Evolutionary conservation across 495 filamentous ascomycete genomes (phyloP), one percentile per base, ranked within the genome.

Genomic region (Astrothelium subdiscretum): DNA sequence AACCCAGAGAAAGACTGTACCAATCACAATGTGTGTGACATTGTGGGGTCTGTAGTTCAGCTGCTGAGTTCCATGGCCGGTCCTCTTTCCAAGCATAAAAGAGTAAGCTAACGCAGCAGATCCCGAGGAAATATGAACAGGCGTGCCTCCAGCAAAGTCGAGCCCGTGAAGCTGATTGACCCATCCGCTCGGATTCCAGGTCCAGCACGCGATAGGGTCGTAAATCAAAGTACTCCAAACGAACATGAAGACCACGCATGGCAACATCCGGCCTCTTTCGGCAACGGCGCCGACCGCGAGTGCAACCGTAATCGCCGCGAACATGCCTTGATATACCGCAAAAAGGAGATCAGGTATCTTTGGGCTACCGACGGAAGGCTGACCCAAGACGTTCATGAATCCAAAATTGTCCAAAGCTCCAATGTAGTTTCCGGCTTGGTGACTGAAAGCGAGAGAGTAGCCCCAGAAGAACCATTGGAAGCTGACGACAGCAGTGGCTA

Each of bases 381-480:
- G 80, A 58, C 76, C 94, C 35, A 97, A 78, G 12, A 92, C 88
- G 75, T 89, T 82, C 68, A 78, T 87, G 65, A 97, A 86, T 11
- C 90, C 94, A 69, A 98, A 85, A 76, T 98, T 95, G 57, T 81
- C 74, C 18, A 98, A 78, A 67, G 92, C 80, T 29, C 94, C 94
- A 66, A 98, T 91, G 75, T 80, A 98, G 57, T 76, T 82, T 59
- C 89, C 88, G 15, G 88, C 90, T 12, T 82, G 79, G 73, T 95
- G 90, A 29, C 90, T 95, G 79, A 97, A 98, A 51, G 92, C 83
- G 35, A 98, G 79, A 2, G 91, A 96, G 73, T 92, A 97, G 42
- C 94, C 94, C 94, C 92, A 97, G 81, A 98, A 96, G 80, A 97
- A 98, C 92, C 94, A 98, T 74, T 97, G 92, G 77, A 98, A 96